Evolutionary conservation across 2,329 filamentous ascomycete species (phyloP).

Genomic region (Ceratocystis lukuohia): DNA sequence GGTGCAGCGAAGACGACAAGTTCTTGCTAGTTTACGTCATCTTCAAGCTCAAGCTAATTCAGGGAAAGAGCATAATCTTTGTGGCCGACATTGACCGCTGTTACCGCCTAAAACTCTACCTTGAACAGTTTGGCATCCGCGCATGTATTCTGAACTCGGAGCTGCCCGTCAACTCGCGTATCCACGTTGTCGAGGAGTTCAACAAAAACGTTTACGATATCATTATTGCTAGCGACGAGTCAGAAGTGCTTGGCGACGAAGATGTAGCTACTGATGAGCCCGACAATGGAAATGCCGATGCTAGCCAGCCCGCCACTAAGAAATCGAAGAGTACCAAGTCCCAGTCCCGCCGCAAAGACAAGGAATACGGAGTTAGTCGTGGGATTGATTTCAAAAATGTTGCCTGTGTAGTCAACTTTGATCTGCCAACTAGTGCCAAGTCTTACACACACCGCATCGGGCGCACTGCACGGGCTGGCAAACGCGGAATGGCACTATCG

Average conservation of each 20-base stretch:
- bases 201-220: conserved; percentile 96
- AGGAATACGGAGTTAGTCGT: conserved; percentile 88
- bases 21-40: conserved; percentile 58
- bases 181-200: conserved; percentile 94
- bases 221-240: conserved; percentile 89
- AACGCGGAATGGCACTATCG: conserved; percentile 87
- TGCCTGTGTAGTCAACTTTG: conserved; percentile 89
- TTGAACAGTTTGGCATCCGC: conserved; percentile 93
- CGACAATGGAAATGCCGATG: conserved; percentile 25
- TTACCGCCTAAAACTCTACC: conserved; percentile 84
- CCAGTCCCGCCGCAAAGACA: conserved; percentile 52
- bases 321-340: conserved; percentile 20
- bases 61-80: conserved; percentile 64
- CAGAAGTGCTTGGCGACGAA: conserved; percentile 63
- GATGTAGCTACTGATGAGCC: conserved; percentile 29
- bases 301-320: conserved; percentile 24
- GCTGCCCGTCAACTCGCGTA: conserved; percentile 77
- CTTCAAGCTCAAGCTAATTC: conserved; percentile 65
- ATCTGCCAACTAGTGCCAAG: conserved; percentile 74
- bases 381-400: conserved; percentile 97
- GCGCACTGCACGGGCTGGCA: conserved; percentile 78
- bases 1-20: conserved; percentile 87
- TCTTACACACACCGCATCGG: conserved; percentile 97
- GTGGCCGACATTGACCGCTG: conserved; percentile 77
- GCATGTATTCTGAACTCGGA: conserved; percentile 91